Evolutionary conservation across 768 basidiomycete species (phyloP), one percentile per base, ranked within the genome.

Genomic region (Boletus rufocinnamomeus): DNA sequence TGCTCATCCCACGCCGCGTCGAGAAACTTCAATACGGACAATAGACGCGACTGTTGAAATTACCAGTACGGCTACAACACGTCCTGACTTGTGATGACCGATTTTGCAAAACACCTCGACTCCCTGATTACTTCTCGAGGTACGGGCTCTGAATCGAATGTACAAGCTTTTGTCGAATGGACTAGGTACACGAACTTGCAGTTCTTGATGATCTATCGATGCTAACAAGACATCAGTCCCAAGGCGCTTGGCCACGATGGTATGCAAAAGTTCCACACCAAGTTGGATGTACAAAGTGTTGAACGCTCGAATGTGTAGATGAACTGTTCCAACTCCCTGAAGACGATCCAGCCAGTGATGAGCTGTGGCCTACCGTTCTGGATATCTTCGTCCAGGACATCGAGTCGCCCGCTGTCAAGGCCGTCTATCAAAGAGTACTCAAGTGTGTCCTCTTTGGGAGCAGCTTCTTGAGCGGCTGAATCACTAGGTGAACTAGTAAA

Each of bases 311-410:
- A 32, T 40, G 30, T n/a, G 16, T 50, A 73, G 71, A 66, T 59
- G 56, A 19, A 28, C 48, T 17, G 3, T 19, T 43, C n/a, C 63
- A 61, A 7, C 25, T 41, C 16, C 27, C 32, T 16, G 67, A 63
- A 27, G 62, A 55, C 23, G 62, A 65, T 48, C 19, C 38, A 23
- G 23, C 27, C 9, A 32, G 32, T 17, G 58, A 62, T 19, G 69
- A 71, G 55, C 50, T 59, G 21, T 72, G 67, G 70, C 49, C 60
- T 27, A 73, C 74, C 34, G 71, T 78, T 40, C 69, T 79, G 37
- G 70, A 76, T 52, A 25, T 72, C 53, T 77, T 73, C 45, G 25
- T 43, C 14, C 35, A 2, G 7, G 32, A 62, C 19, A 10, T 9
- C 21, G 54, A 56, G 43, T 47, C 53, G 0, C 32, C 51, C n/a